Percentiles rank a stretch among this genome's conserved stretches.
Evolutionary conservation across 2,329 filamentous ascomycete species (phyloP).

Genomic region (Aureobasidium leucospermi): DNA sequence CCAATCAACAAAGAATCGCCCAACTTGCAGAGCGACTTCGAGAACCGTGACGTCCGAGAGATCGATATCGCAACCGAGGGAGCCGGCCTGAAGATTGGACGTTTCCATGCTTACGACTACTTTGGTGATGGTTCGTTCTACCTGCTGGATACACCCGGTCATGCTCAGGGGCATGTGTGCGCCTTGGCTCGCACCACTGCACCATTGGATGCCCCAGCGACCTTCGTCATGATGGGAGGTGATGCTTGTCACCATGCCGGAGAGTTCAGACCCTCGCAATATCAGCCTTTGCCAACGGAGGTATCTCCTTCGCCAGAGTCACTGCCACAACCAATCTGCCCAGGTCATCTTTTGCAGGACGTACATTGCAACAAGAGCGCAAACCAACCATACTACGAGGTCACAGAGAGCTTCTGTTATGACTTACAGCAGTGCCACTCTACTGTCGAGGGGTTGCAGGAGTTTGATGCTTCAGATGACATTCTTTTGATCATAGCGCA

Average conservation of each 20-base stretch:
- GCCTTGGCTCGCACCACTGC: conserved; percentile 39
- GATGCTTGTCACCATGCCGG: conserved; percentile 41
- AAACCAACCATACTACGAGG: conserved; percentile 30
- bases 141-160: conserved; percentile 47
- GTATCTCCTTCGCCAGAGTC: conserved; percentile 30
- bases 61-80: conserved; percentile 29
- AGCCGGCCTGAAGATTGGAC: conserved; percentile 35
- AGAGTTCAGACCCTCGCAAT: conserved; percentile 38
- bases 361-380: conserved; percentile 31
- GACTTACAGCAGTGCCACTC: conserved; percentile 28
- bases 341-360: conserved; percentile 33
- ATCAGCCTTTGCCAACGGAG: conserved; percentile 31
- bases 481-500: conserved; percentile 43
- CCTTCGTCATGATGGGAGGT: conserved; percentile 46
- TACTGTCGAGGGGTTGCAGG: conserved; percentile 40
- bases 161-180: conserved; percentile 45
- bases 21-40: conserved; percentile 36
- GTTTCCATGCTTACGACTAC: conserved; percentile 45
- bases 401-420: conserved; percentile 26
- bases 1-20: conserved; percentile 34
- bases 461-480: conserved; percentile 38
- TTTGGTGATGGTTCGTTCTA: conserved; percentile 53
- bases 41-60: conserved; percentile 31
- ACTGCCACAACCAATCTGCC: conserved; percentile 27
- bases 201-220: conserved; percentile 21